Evolutionary conservation across 1,284 basidiomycete species (phyloP), one percentile per base, ranked within the genome.

Genomic region (Apiotrichum gracile): DNA sequence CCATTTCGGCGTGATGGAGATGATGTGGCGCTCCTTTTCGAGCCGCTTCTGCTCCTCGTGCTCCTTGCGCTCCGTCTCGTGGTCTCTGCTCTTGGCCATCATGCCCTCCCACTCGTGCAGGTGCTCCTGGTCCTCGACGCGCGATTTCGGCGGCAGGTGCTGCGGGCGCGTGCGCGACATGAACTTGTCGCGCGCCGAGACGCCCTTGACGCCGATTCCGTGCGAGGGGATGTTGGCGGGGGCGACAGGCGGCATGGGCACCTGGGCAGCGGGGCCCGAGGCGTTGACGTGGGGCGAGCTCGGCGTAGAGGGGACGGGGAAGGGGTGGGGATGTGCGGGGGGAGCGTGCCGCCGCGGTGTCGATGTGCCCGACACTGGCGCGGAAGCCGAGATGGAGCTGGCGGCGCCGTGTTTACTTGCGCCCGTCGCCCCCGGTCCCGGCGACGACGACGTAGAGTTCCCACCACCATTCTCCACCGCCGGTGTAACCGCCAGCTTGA

Each of bases 81-180:
- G 62, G 42, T 70, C 65, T 38, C 65, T 47, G 9, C 70, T 61
- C 39, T 72, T 66, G 13, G 64, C 61, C 92, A 97, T 97, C 89
- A 97, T 94, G 39, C 80, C 75, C 67, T 91, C 84, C 89, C 91
- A 97, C 66, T 88, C 87, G 26, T 85, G 83, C 67, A 91, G 78
- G 75, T 97, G 91, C 60, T 84, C 87, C 52, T 81, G 76, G 69
- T 96, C 91, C 72, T 96, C 92, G 47, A 80, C 71, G 52, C 82
- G 83, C 50, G 78, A 77, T 70, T 96, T 96, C 1, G 91, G 91
- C 19, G 91, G 92, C 10, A 96, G 78, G 69, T 85, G 87, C 6
- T 81, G 77, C 19, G 89, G 91, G 24, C 91, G 79, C 5, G 78
- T 79, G 19, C 76, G 70, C n/a, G 72, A 75, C 19, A 74, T 63